Evolutionary conservation across 2,329 filamentous ascomycete species (phyloP).

Genomic region (Aspergillus sp.): DNA sequence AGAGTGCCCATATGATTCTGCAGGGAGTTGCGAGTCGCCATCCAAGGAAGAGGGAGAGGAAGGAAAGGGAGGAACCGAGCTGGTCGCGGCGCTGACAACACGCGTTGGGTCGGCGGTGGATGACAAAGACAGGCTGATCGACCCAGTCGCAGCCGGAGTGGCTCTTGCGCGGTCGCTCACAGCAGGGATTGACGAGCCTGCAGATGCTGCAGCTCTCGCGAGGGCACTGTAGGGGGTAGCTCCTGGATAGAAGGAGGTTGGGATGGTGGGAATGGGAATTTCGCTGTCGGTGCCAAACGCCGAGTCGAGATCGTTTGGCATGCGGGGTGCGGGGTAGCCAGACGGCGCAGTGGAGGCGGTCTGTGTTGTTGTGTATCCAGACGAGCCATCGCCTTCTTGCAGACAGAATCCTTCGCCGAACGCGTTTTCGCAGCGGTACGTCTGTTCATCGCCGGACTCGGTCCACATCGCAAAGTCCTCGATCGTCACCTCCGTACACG

Average conservation of each 20-base stretch:
- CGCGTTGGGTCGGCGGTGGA: not conserved
- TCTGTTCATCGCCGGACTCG: slow-evolving; percentile 26
- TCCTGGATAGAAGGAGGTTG: slow-evolving; percentile 31
- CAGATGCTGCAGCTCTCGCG: slow-evolving; percentile 15
- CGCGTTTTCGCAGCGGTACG: slow-evolving; percentile 50
- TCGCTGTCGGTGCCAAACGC: slow-evolving; percentile 23
- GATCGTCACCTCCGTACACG: slow-evolving; percentile 55
- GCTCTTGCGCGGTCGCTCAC: not conserved
- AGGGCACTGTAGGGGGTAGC: slow-evolving; percentile 30
- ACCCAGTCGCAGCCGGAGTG: not conserved
- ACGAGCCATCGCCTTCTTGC: slow-evolving; percentile 25
- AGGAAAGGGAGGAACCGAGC: not conserved
- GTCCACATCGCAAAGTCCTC: slow-evolving; percentile 52
- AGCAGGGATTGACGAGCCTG: not conserved
- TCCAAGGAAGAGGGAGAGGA: not conserved
- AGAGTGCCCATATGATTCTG: not conserved
- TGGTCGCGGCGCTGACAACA: not conserved
- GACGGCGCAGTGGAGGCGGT: slow-evolving; percentile 26
- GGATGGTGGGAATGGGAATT: slow-evolving; percentile 25
- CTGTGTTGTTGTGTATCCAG: slow-evolving; percentile 22
- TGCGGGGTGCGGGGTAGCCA: slow-evolving; percentile 28
- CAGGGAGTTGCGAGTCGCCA: not conserved
- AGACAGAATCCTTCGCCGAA: slow-evolving; percentile 52
- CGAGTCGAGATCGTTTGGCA: slow-evolving; percentile 25
- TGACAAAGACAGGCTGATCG: not conserved